phyloP scores from a whole-genome alignment of 1,284 basidiomycete species.

The Ustilago bromivora region DNA sequence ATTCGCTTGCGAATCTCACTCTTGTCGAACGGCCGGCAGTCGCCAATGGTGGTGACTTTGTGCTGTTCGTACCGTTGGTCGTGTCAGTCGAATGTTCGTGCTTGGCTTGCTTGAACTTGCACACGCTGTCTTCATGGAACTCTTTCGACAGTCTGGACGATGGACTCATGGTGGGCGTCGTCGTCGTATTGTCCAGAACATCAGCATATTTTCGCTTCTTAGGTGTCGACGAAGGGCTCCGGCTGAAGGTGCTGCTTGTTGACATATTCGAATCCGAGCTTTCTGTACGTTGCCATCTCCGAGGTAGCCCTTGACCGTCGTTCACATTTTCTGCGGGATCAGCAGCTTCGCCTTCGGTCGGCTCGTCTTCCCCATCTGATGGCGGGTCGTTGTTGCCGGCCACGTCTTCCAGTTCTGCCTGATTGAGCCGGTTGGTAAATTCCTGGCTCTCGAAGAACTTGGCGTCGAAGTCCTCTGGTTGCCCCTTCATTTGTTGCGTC shows the following conservation, averaged over 20 bases:
- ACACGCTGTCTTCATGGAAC: slow-evolving; percentile 30
- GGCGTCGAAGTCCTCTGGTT: slow-evolving; percentile 59
- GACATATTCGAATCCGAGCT: slow-evolving; percentile 36
- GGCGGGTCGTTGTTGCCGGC: slow-evolving; percentile 32
- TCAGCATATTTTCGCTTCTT: slow-evolving; percentile 29
- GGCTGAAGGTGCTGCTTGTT: slow-evolving; percentile 20
- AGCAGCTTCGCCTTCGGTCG: neutral
- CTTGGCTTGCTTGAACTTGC: slow-evolving; percentile 37
- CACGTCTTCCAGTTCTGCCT: slow-evolving; percentile 55
- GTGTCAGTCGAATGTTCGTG: slow-evolving; percentile 13
- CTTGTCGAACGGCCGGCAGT: slow-evolving; percentile 11
- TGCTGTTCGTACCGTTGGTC: slow-evolving; percentile 6
- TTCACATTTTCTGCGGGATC: slow-evolving; percentile 12
- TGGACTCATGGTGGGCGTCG: slow-evolving; percentile 19
- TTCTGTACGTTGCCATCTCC: slow-evolving; percentile 37
- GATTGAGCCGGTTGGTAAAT: slow-evolving; percentile 56
- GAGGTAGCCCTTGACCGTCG: slow-evolving; percentile 1
- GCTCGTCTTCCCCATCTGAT: slow-evolving; percentile 38
- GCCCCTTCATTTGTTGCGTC: slow-evolving; percentile 14
- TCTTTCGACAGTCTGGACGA: slow-evolving; percentile 28
- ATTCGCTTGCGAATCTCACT: slow-evolving; percentile 23
- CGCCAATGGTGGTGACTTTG: slow-evolving; percentile 1
- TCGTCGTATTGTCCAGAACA: slow-evolving; percentile 4
- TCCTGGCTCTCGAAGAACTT: slow-evolving; percentile 68
- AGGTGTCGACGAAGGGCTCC: slow-evolving; percentile 37